Evolutionary conservation across 352 stramenopile species (phyloP).

Genomic region (Pythium monospermum): DNA sequence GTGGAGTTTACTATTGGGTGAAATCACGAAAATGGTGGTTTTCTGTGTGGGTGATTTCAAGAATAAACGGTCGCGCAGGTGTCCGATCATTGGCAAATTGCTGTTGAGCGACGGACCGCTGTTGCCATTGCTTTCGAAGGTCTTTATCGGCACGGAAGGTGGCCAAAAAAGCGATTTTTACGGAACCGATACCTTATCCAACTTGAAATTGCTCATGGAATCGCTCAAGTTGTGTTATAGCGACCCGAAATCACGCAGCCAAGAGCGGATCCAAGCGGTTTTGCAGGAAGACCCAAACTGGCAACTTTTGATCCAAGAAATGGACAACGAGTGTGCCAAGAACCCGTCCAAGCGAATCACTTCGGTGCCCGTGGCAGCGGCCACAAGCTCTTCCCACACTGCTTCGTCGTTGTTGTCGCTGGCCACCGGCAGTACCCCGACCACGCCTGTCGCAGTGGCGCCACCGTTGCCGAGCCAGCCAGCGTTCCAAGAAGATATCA

Average conservation of each 20-base stretch:
- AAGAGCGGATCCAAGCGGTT: constrained; percentile 56
- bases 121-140: constrained; percentile 50
- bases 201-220: constrained; percentile 81
- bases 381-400: constrained; percentile 1
- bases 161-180: constrained; percentile 31
- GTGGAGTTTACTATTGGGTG: constrained; percentile 67
- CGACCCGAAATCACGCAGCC: constrained; percentile 64
- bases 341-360: constrained; percentile 59
- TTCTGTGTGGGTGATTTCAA: constrained; percentile 86
- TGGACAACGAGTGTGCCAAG: constrained; percentile 40
- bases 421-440: not conserved
- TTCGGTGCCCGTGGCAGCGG: constrained; percentile 22
- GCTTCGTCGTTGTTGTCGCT: constrained; percentile 1
- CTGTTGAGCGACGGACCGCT: constrained; percentile 47
- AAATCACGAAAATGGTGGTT: constrained; percentile 83
- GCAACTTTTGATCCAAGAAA: constrained; percentile 46
- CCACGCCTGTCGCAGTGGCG: not conserved
- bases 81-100: constrained; percentile 70
- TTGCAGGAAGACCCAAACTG: constrained; percentile 48
- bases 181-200: constrained; percentile 65
- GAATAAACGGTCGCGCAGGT: constrained; percentile 76
- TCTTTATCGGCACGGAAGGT: constrained; percentile 44
- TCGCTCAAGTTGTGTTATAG: constrained; percentile 73
- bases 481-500: constrained; percentile 84
- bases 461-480: constrained; percentile 45